Base-by-base conservation (phyloP, 2,329 filamentous ascomycete genomes). In the Emmonsia crescens region DNA sequence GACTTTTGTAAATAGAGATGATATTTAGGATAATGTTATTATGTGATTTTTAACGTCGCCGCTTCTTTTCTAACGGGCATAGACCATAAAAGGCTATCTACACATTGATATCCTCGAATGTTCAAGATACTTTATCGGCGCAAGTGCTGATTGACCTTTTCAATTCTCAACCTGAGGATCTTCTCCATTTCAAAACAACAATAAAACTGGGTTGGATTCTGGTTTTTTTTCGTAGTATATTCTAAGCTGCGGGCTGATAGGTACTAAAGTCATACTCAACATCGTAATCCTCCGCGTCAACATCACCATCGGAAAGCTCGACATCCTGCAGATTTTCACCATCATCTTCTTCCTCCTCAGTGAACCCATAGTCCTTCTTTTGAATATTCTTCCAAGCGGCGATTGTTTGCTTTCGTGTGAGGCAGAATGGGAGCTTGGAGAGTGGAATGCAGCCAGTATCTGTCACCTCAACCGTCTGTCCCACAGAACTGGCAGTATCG, bases 211-310 rank as follows among this genome's bases (percentile, higher is more conserved):
- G 2, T 19, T 21, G 8, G 5, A 21, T 9, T 46, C 8, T 46
- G 19, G 42, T 3, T 46, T n/a, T 46, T n/a, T 21, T 46, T 46
- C 44, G n/a, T 46, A 24, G 21, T 12, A 46, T 46, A 46, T 24
- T 46, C 21, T 46, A 46, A 46, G 67, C 64, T n/a, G 65, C 68
- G 21, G 65, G 65, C 59, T 65, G 57, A 52, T 73, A 73, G n/a
- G 70, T 66, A 48, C 70, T 71, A 61, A 73, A 73, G 58, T 73
- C 71, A 61, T 73, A 73, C 62, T 73, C 70, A 59, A 73, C 66
- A 58, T 73, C 70, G 58, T 68, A 73, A 60, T 73, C 71, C 49
- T 73, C 71, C 33, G 61, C 68, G 60, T 73, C 69, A 51, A 68
- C 64, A 44, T 72, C 70, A 1, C 70, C 71, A 60, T 73, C 71